Base-by-base conservation (phyloP, 257 asterid genomes). In the Jaltomata sinuosa region DNA sequence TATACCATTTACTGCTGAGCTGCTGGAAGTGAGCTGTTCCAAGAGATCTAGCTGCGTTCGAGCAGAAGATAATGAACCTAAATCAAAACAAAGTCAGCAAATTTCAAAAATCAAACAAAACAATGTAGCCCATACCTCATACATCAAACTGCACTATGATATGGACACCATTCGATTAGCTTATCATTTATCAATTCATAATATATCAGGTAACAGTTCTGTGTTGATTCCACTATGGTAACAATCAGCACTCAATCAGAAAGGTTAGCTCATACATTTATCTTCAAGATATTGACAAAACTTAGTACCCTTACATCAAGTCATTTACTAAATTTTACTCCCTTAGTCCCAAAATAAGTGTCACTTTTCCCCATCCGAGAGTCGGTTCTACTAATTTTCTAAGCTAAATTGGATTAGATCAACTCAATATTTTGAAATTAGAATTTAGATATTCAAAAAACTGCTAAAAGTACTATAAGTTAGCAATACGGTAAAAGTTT, bases 21-120 rank as follows among this genome's bases (percentile, higher is more conserved):
- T 78, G 64, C 93, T 92, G 65, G 97, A 89, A 31, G 95, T 92
- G 81, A 96, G 97, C 78, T 92, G 95, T 21, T 94, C 94, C 92
- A 94, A 87, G 86, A 96, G 98, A 89, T 91, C 97, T 84, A 96
- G 89, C 85, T 92, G 98, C 6, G 87, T 62, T 49, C 93, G 94
- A 81, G 97, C 93, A 84, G 99, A 90, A 83, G 96, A 71, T 31
- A 91, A 89, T 6, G 96, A 85, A 65, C 95, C 96, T 94, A 55
- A 45, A 79, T 65, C 81, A 76, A 72, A 72, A 54, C n/a, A 0
- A 12, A 12, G 25, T 71, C 32, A 64, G 38, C 53, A 61, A 82
- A 64, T 54, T 62, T 34, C 55, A 10, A 72, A 4, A 8, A 38
- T 45, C 40, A 62, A 8, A 25, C 57, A 85, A 42, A 5, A 40